These are phyloP conservation scores for Inga leiocalycina DNA, from an alignment of 306 rosid species.

Conservation along the genomic window DNA sequence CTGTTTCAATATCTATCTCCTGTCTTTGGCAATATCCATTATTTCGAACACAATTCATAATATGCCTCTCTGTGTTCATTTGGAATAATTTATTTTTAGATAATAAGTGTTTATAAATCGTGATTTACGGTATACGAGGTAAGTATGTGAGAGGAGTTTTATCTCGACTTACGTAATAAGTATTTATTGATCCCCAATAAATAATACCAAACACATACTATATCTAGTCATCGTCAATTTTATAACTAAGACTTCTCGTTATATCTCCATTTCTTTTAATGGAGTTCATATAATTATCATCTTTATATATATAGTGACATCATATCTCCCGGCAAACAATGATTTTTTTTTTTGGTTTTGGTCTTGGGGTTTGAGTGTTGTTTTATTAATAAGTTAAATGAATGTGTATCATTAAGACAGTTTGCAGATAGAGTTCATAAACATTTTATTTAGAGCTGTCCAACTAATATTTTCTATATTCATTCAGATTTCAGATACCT, in stretches of 20 bases:
- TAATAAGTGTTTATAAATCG: too few species aligned
- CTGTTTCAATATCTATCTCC: not conserved
- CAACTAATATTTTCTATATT: conserved; percentile 7
- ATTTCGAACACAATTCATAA: not conserved
- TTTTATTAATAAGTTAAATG: not conserved
- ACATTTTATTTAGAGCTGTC: not conserved
- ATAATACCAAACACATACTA: too few species aligned
- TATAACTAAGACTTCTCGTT: too few species aligned
- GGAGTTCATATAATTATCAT: not conserved
- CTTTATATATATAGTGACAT: conserved; percentile 8
- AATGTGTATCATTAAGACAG: not conserved
- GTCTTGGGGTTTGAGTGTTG: not conserved
- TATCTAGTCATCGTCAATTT: too few species aligned
- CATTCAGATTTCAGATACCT: not conserved
- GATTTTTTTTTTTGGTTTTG: not conserved
- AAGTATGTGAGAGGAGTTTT: too few species aligned
- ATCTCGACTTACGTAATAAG: too few species aligned
- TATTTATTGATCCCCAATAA: too few species aligned
- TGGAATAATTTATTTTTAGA: too few species aligned
- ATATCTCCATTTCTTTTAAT: not conserved
- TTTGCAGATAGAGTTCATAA: not conserved
- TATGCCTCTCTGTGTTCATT: not conserved
- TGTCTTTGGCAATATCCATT: not conserved
- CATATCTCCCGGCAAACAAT: conserved; percentile 7
- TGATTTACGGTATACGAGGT: too few species aligned